These are phyloP conservation scores for Pichia cactophila DNA, from an alignment of 1,139 yeast species.

Conservation along the genomic window DNA sequence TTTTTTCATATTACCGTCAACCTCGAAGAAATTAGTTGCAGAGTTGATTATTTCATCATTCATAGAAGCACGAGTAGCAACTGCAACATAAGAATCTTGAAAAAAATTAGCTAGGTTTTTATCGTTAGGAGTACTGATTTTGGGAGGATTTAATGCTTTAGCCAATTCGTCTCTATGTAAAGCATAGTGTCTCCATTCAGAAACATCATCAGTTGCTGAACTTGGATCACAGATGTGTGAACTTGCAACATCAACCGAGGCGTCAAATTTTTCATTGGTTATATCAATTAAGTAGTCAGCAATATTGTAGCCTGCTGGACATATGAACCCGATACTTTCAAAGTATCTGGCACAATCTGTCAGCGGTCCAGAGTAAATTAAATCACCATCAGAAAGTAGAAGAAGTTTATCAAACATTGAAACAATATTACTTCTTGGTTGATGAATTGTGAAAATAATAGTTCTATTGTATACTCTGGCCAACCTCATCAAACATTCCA, in stretches of 20 bases:
- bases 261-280: slow-evolving; percentile 53
- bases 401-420: slow-evolving; percentile 79
- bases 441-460: slow-evolving; percentile 87
- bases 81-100: slow-evolving; percentile 23
- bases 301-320: slow-evolving; percentile 86
- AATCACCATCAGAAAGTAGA: slow-evolving; percentile 74
- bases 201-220: slow-evolving; percentile 50
- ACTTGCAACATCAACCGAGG: slow-evolving; percentile 16
- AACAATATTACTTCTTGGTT: slow-evolving; percentile 95
- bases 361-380: slow-evolving; percentile 84
- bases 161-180: slow-evolving; percentile 69
- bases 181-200: slow-evolving; percentile 87
- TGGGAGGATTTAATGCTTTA: slow-evolving; percentile 17
- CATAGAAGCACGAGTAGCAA: slow-evolving; percentile 28
- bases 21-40: slow-evolving; percentile 27
- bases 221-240: slow-evolving; percentile 34
- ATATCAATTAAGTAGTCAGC: slow-evolving; percentile 92
- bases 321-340: slow-evolving; percentile 63
- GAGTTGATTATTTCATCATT: slow-evolving; percentile 18
- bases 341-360: slow-evolving; percentile 66
- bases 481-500: slow-evolving; percentile 74
- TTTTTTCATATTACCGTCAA: slow-evolving; percentile 32
- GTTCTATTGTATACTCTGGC: slow-evolving; percentile 81
- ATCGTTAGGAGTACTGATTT: slow-evolving; percentile 10
- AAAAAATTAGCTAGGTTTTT: slow-evolving; percentile 21